A percentile compares a stretch with the other conserved stretches of the same genome.
Conservation (phyloP, 1,139 yeast species). For the Yamadazyma membranifaciens region DNA sequence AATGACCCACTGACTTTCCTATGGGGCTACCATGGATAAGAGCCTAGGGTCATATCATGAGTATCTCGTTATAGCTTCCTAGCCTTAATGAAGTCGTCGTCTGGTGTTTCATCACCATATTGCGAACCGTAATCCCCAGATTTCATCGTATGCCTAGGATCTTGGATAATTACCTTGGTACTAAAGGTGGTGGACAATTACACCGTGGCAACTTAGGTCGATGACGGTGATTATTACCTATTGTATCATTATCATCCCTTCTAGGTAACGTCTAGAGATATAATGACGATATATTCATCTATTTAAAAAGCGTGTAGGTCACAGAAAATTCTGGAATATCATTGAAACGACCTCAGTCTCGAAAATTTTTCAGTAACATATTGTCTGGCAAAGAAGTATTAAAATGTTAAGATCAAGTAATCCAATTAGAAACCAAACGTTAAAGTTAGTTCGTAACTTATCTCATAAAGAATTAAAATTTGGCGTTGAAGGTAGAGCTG, state of each 20-base stretch:
- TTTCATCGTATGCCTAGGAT: not conserved
- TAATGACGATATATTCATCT: not conserved
- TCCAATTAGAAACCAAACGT: slow-evolving; percentile 38
- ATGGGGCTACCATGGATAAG: too few relatives aligned
- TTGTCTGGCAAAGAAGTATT: not conserved
- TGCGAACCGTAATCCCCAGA: slow-evolving; percentile 3
- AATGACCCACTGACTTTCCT: too few relatives aligned
- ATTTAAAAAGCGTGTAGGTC: not conserved
- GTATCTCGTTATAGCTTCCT: too few relatives aligned
- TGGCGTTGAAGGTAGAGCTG: slow-evolving; percentile 99
- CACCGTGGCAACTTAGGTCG: too few relatives aligned
- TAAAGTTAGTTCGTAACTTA: slow-evolving; percentile 52
- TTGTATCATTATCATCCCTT: too few relatives aligned
- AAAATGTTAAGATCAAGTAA: slow-evolving; percentile 60
- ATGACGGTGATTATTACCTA: too few relatives aligned
- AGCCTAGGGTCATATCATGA: too few relatives aligned
- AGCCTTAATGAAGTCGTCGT: too few relatives aligned
- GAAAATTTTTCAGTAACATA: slow-evolving; percentile 15
- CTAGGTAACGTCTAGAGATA: not conserved
- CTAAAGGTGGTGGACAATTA: too few relatives aligned
- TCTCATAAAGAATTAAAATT: slow-evolving; percentile 96
- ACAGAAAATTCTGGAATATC: slow-evolving; percentile 17
- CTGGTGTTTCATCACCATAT: not conserved
- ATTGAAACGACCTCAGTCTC: slow-evolving; percentile 1
- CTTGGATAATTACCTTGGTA: not conserved